A percentile compares a stretch with the other conserved stretches of the same genome.
Conservation (phyloP, 768 basidiomycete species). For the Macrolepiota albuminosa region DNA sequence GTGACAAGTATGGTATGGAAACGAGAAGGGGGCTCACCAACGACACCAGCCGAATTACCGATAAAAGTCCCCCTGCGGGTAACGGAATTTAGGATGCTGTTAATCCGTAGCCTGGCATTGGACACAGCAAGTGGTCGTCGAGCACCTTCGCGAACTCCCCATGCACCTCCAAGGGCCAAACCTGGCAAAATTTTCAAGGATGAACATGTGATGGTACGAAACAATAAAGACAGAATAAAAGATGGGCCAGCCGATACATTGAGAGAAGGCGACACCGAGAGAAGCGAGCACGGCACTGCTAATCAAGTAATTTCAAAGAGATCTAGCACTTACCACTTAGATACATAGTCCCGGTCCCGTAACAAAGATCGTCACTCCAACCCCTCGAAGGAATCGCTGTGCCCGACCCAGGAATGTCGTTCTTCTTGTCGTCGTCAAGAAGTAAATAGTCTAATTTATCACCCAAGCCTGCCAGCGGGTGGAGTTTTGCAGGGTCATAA, state of each 20-base stretch:
- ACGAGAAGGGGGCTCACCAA: constrained; percentile 66
- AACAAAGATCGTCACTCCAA: constrained; percentile 99
- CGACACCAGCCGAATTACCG: constrained; percentile 96
- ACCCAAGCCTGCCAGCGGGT: constrained; percentile 89
- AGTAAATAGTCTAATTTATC: constrained; percentile 94
- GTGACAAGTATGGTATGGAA: constrained; percentile 14
- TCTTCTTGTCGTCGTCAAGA: constrained; percentile 95
- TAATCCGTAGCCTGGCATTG: constrained; percentile 86
- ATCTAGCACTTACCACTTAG: constrained; percentile 77
- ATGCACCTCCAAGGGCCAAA: constrained; percentile 88
- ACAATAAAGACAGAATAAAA: constrained; percentile 71
- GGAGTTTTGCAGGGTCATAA: constrained; percentile 89
- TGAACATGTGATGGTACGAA: constrained; percentile 76
- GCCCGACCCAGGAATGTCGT: constrained; percentile 80
- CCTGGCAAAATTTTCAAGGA: constrained; percentile 60
- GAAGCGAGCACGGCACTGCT: constrained; percentile 41
- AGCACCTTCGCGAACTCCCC: constrained; percentile 95
- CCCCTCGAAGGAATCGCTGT: constrained; percentile 94
- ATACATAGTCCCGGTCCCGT: constrained; percentile 99
- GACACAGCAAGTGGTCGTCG: constrained; percentile 81
- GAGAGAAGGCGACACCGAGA: constrained; percentile 65
- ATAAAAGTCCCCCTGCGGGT: constrained; percentile 96
- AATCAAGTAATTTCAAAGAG: constrained; percentile 62
- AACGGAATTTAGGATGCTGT: constrained; percentile 94
- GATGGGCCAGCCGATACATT: constrained; percentile 48